Evolutionary conservation across 257 asterid species (phyloP).

Genomic region (Solanum bulbocastanum): DNA sequence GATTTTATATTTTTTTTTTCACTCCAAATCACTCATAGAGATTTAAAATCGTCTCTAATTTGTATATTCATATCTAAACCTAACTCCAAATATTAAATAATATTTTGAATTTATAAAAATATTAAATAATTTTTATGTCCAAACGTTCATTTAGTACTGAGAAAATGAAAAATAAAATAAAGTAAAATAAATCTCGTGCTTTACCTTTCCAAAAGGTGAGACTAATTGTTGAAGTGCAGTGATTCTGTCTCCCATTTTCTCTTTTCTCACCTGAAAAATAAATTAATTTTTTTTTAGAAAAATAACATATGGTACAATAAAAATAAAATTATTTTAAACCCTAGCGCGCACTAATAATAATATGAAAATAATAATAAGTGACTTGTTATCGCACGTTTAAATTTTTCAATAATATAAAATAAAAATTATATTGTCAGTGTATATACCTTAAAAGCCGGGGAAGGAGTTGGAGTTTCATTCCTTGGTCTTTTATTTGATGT

Average conservation of each 20-base stretch:
- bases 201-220: slow-evolving; percentile 91
- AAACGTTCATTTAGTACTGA: too few species aligned
- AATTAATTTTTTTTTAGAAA: neutral
- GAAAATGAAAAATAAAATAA: too few species aligned
- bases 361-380: neutral
- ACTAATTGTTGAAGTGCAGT: slow-evolving; percentile 86
- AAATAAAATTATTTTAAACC: neutral
- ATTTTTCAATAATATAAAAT: accelerated
- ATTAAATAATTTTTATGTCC: neutral
- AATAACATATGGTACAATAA: neutral
- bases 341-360: neutral
- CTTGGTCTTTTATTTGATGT: slow-evolving; percentile 48
- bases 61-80: neutral
- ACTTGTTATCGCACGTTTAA: neutral
- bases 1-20: too few species aligned
- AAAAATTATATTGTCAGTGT: neutral
- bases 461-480: slow-evolving; percentile 41
- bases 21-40: too few species aligned
- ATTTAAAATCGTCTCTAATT: neutral
- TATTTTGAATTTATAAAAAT: too few species aligned
- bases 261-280: slow-evolving; percentile 61
- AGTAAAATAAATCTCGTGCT: neutral
- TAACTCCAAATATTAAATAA: too few species aligned
- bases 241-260: slow-evolving; percentile 73
- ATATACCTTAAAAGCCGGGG: slow-evolving; percentile 67